Evolutionary conservation across 73 alveolate species (phyloP).

Genomic region (Uronychia binucleata): DNA sequence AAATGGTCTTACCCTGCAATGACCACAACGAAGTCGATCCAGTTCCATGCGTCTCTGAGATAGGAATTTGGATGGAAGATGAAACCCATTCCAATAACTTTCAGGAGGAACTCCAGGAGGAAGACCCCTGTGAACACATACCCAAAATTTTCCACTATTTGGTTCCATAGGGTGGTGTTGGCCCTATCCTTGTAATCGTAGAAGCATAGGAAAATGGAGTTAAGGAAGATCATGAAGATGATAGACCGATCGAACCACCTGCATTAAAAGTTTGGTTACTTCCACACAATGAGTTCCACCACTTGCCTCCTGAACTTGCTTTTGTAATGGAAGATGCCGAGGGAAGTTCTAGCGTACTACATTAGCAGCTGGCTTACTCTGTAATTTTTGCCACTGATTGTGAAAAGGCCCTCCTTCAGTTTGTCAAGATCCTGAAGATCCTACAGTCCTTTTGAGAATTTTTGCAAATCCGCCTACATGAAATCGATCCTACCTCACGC

Average conservation of each 20-base stretch:
- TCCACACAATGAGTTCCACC: neutral
- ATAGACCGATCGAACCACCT: constrained; percentile 26
- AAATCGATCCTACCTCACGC: too few relatives aligned
- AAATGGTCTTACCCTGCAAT: constrained; percentile 37
- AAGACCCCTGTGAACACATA: constrained; percentile 42
- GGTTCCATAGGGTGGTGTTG: neutral
- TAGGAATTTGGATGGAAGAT: constrained; percentile 41
- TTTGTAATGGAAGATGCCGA: too few relatives aligned
- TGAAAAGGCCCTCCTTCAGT: too few relatives aligned
- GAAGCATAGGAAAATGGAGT: constrained; percentile 17
- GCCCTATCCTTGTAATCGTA: constrained; percentile 38
- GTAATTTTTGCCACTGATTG: too few relatives aligned
- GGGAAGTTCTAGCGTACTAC: too few relatives aligned
- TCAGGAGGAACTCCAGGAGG: constrained; percentile 52
- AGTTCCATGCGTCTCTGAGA: constrained; percentile 78
- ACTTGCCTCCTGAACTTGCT: too few relatives aligned
- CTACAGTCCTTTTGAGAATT: too few relatives aligned
- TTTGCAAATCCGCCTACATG: too few relatives aligned
- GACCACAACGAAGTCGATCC: constrained; percentile 42
- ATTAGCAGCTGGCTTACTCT: too few relatives aligned
- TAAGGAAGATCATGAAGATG: constrained; percentile 13
- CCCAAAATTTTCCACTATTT: constrained; percentile 16
- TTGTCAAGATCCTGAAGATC: too few relatives aligned
- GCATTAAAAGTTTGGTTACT: neutral
- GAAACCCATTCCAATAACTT: constrained; percentile 66